A percentile compares a stretch with the other conserved stretches of the same genome.
Conservation (phyloP, 305 asterid genomes). For the Plantago lanceolata region DNA sequence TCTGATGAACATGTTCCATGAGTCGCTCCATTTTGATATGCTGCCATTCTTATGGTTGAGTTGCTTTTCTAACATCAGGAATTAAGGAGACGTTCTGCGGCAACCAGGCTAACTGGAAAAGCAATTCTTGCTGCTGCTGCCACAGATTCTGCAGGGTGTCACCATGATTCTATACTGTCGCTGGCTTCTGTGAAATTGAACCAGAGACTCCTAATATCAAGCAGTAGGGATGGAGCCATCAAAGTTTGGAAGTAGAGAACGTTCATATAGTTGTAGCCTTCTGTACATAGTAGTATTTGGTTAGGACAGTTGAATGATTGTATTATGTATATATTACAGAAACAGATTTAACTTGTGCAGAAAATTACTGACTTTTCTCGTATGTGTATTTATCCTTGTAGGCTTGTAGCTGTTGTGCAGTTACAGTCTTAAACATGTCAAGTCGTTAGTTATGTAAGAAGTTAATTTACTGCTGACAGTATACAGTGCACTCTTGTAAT, state of each 20-base stretch:
- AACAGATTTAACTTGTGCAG: slow-evolving; percentile 16
- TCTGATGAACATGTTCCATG: neutral
- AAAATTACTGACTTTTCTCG: slow-evolving; percentile 7
- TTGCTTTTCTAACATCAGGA: slow-evolving; percentile 45
- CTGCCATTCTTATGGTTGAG: slow-evolving; percentile 7
- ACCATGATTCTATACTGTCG: slow-evolving; percentile 80
- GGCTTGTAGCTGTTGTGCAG: slow-evolving; percentile 23
- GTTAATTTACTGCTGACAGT: no score
- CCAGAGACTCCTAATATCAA: slow-evolving; percentile 89
- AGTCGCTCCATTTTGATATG: slow-evolving; percentile 1
- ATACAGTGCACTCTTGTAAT: no score
- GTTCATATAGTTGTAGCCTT: slow-evolving; percentile 21
- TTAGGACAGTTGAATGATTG: slow-evolving; percentile 27
- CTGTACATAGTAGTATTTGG: slow-evolving; percentile 46
- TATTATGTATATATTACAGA: slow-evolving; percentile 31
- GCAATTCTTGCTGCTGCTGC: slow-evolving; percentile 80
- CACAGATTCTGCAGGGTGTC: slow-evolving; percentile 90
- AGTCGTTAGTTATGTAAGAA: no score
- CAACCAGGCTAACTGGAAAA: slow-evolving; percentile 63
- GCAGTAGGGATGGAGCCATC: slow-evolving; percentile 93
- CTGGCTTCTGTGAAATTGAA: slow-evolving; percentile 86
- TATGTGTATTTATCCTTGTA: slow-evolving; percentile 6
- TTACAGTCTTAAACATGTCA: slow-evolving; percentile 3
- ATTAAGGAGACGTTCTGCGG: slow-evolving; percentile 68
- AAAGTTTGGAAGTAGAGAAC: slow-evolving; percentile 90